Percentiles rank a stretch among this genome's conserved stretches.
Evolutionary conservation across 805 yeast species (phyloP).

Genomic region (Danielozyma ontarioensis): DNA sequence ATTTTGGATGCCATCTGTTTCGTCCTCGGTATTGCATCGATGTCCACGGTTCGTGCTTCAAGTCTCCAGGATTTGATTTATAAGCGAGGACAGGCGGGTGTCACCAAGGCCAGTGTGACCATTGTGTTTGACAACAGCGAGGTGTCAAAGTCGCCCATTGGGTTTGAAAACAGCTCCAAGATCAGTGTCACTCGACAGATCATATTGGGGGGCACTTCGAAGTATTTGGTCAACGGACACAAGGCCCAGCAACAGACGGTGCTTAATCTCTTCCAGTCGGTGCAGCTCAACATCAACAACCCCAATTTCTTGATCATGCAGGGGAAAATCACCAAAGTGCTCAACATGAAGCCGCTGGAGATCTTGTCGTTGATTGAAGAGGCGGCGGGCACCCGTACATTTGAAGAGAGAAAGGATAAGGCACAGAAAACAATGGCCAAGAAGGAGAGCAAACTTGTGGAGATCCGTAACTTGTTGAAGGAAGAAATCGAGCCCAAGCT

Average conservation of each 20-base stretch:
- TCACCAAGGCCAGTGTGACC: constrained; percentile 93
- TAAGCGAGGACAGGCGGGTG: constrained; percentile 97
- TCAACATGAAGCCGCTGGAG: constrained; percentile 93
- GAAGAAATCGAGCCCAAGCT: constrained; percentile 95
- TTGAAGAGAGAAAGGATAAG: constrained; percentile 87
- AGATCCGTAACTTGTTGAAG: constrained; percentile 62
- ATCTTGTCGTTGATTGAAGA: constrained; percentile 89
- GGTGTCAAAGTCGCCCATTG: constrained; percentile 73
- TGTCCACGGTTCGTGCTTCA: constrained; percentile 92
- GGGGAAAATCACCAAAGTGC: constrained; percentile 94
- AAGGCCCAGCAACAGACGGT: constrained; percentile 94
- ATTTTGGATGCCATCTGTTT: constrained; percentile 96
- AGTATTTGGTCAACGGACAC: constrained; percentile 91
- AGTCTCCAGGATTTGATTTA: constrained; percentile 91
- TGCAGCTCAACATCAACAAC: constrained; percentile 91
- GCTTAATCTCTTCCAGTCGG: constrained; percentile 83
- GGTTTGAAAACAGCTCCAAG: constrained; percentile 70
- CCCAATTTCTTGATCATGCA: constrained; percentile 98
- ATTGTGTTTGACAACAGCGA: constrained; percentile 90
- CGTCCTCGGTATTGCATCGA: constrained; percentile 92
- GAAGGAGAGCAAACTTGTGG: constrained; percentile 79
- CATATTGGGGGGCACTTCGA: constrained; percentile 84
- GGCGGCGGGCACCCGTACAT: constrained; percentile 96
- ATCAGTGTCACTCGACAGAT: constrained; percentile 91
- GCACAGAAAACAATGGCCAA: constrained; percentile 90